Evolutionary conservation across 768 basidiomycete species (phyloP).

Genomic region (Chiua virens): DNA sequence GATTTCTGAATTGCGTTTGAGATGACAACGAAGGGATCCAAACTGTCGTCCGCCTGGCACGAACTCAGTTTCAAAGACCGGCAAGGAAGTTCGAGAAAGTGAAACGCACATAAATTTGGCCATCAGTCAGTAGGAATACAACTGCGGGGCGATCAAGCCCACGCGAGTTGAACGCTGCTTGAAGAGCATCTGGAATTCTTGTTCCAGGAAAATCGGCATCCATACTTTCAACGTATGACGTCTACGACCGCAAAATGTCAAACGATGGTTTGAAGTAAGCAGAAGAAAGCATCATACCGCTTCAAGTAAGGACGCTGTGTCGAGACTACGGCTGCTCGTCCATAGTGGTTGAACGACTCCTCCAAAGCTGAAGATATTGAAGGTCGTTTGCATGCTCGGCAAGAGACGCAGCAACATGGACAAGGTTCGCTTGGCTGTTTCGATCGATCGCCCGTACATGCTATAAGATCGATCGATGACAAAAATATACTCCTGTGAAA

Average conservation of each 20-base stretch:
- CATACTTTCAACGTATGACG: constrained; percentile 39
- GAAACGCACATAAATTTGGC: constrained; percentile 38
- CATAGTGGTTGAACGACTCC: constrained; percentile 41
- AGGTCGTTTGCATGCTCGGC: constrained; percentile 39
- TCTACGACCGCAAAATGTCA: constrained; percentile 34
- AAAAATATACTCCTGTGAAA: constrained; percentile 58
- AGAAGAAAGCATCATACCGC: constrained; percentile 35
- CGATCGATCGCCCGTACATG: constrained; percentile 43
- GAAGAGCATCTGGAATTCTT: constrained; percentile 45
- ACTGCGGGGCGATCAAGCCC: constrained; percentile 39
- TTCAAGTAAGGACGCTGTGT: constrained; percentile 25
- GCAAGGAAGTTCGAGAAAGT: neutral
- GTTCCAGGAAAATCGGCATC: constrained; percentile 51
- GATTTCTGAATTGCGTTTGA: constrained; percentile 36
- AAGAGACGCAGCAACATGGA: constrained; percentile 49
- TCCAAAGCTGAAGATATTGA: constrained; percentile 66
- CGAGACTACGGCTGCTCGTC: constrained; percentile 35
- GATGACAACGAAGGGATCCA: constrained; percentile 21
- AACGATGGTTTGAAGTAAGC: neutral
- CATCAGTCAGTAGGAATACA: constrained; percentile 62
- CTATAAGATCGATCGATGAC: constrained; percentile 59
- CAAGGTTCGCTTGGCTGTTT: constrained; percentile 49
- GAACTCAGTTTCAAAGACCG: neutral
- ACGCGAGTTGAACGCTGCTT: constrained; percentile 37
- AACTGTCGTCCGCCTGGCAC: constrained; percentile 11